Evolutionary conservation across 2,329 filamentous ascomycete species (phyloP).

Genomic region (Sarocladiaceae sp.): DNA sequence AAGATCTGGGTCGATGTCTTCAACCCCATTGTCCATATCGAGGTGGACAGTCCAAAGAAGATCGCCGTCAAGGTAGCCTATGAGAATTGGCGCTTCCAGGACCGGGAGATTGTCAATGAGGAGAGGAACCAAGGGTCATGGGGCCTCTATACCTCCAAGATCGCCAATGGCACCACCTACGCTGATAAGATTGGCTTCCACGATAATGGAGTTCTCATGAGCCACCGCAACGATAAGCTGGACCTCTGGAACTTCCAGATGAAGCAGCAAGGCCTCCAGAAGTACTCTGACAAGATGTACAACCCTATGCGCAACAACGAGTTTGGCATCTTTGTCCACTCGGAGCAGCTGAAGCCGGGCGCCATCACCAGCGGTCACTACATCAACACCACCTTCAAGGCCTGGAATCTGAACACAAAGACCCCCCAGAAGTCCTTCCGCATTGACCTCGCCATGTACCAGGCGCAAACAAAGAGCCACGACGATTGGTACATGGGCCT

Average conservation of each 20-base stretch:
- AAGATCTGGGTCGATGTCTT: slow-evolving; percentile 11
- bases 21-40: slow-evolving; percentile 9
- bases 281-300: slow-evolving; percentile 9
- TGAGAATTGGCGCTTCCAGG: slow-evolving; percentile 10
- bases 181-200: slow-evolving; percentile 8
- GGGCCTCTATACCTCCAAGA: slow-evolving; percentile 10
- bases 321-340: slow-evolving; percentile 10
- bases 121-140: slow-evolving; percentile 10
- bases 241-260: slow-evolving; percentile 11
- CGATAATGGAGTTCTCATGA: slow-evolving; percentile 10
- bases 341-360: slow-evolving; percentile 9
- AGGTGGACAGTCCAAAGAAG: slow-evolving; percentile 8
- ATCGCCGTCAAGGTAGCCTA: slow-evolving; percentile 4
- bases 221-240: slow-evolving; percentile 10
- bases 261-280: slow-evolving; percentile 9
- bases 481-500: slow-evolving; percentile 7
- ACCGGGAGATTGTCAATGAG: slow-evolving; percentile 9
- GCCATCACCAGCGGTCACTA: slow-evolving; percentile 3
- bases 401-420: slow-evolving; percentile 5
- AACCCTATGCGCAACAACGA: slow-evolving; percentile 11
- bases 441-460: slow-evolving; percentile 9
- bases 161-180: slow-evolving; percentile 10
- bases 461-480: slow-evolving; percentile 7
- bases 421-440: slow-evolving; percentile 4
- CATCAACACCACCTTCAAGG: slow-evolving; percentile 9